Conservation (phyloP, 2,329 filamentous ascomycete genomes). For the Sporothrix luriei region DNA sequence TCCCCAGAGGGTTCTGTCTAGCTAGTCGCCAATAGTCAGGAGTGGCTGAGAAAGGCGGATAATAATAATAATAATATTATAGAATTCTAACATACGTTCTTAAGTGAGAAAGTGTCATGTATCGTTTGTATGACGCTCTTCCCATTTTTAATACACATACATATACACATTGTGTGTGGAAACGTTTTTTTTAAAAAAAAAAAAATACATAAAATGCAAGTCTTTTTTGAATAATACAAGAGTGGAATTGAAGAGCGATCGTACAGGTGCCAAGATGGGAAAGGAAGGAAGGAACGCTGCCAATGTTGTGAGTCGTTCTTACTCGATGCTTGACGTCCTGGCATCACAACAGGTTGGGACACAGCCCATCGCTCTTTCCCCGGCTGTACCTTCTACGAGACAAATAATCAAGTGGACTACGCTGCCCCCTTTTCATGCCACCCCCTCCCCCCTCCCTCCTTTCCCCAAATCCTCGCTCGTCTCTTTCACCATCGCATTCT, state of each 20-base stretch:
- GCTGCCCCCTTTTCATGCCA: neutral
- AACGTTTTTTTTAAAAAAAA: neutral
- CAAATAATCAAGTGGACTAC: neutral
- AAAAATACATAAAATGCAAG: neutral
- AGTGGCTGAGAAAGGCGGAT: too few relatives aligned
- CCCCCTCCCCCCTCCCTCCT: neutral
- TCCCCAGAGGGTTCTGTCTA: too few relatives aligned
- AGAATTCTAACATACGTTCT: too few relatives aligned
- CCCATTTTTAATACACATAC: too few relatives aligned
- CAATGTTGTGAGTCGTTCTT: neutral
- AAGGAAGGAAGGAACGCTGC: neutral
- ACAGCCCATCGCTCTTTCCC: constrained; percentile 1
- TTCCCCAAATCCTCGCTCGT: neutral
- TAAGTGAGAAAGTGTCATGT: too few relatives aligned
- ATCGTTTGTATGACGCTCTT: too few relatives aligned
- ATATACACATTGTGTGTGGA: too few relatives aligned
- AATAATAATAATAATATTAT: too few relatives aligned
- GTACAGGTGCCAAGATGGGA: too few relatives aligned
- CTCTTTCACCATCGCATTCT: neutral
- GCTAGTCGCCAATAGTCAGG: too few relatives aligned
- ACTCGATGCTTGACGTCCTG: neutral
- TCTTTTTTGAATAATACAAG: neutral
- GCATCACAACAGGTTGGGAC: neutral
- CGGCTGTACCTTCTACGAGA: neutral
- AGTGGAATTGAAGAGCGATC: too few relatives aligned